Evolutionary conservation across 805 yeast genomes (phyloP), one percentile per base, ranked within the genome.

Genomic region (Kazachstania taianensis): DNA sequence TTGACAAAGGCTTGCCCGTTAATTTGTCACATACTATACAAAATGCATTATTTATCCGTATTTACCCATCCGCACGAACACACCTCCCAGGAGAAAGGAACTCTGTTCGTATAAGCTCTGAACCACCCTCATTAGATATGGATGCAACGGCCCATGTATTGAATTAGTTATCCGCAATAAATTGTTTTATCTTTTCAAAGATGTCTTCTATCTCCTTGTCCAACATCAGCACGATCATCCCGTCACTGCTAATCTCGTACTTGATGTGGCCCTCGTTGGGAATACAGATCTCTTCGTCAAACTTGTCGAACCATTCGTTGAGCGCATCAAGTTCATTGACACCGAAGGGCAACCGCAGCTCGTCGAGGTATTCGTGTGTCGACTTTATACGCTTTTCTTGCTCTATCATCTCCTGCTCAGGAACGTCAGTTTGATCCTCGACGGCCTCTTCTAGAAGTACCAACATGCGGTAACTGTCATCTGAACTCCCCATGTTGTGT

Each of bases 211-310:
- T 34, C 8, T 50, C 48, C 32, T 56, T 46, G 33, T 53, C 59
- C 10, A 59, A 38, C 22, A 59, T 44, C 18, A 59, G 38, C 2
- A 59, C 53, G 26, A 59, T 57, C 24, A 59, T 38, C 20, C 63
- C 63, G 40, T 59, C 63, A 37, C 61, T 59, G 22, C 55, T 59
- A 32, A 59, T 59, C 37, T 59, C 63, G 37, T 59, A 59, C 28
- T 59, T 59, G 28, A 59, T 55, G 43, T 54, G 56, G 9, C 62
- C 62, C 39, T 59, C 63, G 34, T 59, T 57, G 33, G 62, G 62
- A 46, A 59, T 57, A 38, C 61, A 59, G 16, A 59, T 55, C 19
- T 52, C 49, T 27, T 48, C 56, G 42, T 54, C 66, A 45, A 62
- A 50, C 35, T 50, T 54, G 41, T 57, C 62, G 41, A 59, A 59